phyloP scores from a whole-genome alignment of 2,329 filamentous ascomycete genomes.

The Aspergillus quadricinctus region DNA sequence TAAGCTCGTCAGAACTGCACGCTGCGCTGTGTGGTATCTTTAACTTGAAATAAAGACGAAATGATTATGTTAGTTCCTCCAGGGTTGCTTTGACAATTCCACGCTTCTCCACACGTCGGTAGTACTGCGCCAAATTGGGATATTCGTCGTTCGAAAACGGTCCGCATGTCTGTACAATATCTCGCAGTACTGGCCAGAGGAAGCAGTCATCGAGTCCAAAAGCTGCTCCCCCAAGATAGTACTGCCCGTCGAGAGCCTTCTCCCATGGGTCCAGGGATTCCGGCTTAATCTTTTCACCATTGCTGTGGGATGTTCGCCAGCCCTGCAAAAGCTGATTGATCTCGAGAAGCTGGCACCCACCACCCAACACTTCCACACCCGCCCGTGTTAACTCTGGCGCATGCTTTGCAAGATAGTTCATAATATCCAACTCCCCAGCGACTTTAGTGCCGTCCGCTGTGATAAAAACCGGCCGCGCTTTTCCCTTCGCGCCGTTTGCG shows the following conservation, averaged over 20 bases:
- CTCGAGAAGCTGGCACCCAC: slow-evolving; percentile 22
- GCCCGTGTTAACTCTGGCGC: slow-evolving; percentile 18
- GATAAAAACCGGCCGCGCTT: slow-evolving; percentile 23
- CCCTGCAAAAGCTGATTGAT: slow-evolving; percentile 26
- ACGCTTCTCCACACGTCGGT: slow-evolving; percentile 35
- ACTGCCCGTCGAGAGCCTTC: slow-evolving; percentile 21
- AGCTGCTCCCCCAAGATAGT: slow-evolving; percentile 32
- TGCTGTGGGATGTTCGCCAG: slow-evolving; percentile 25
- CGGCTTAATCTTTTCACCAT: slow-evolving; percentile 5
- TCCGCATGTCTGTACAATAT: slow-evolving; percentile 29
- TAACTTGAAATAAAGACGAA: background rate
- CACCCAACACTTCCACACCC: slow-evolving; percentile 24
- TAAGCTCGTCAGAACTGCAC: background rate
- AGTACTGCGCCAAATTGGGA: slow-evolving; percentile 34
- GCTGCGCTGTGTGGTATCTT: background rate
- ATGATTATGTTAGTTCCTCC: slow-evolving; percentile 15
- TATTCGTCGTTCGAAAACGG: slow-evolving; percentile 23
- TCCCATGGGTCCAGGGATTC: slow-evolving; percentile 31
- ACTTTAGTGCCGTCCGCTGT: slow-evolving; percentile 24
- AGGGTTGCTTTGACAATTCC: slow-evolving; percentile 33
- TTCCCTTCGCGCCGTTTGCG: background rate
- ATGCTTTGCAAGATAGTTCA: slow-evolving; percentile 26
- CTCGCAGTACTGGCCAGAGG: slow-evolving; percentile 41
- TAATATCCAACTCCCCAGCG: slow-evolving; percentile 29
- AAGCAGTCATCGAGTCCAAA: slow-evolving; percentile 42